Evolutionary conservation across 2,329 filamentous ascomycete species (phyloP).

Genomic region (Tympanopsis confertula): DNA sequence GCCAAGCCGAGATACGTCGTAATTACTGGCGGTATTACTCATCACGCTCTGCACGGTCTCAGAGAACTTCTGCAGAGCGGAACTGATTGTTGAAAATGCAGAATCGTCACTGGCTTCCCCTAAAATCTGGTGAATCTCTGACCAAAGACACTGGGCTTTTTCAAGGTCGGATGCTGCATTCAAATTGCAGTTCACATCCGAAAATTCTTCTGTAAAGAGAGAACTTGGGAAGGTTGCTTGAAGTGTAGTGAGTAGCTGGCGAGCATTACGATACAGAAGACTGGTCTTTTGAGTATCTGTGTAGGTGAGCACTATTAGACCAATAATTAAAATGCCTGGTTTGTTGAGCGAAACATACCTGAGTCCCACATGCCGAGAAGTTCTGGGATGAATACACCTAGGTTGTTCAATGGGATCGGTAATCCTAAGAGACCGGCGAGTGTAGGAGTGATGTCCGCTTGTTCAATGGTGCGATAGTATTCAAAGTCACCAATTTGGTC

Average conservation of each 20-base stretch:
- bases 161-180: constrained; percentile 1
- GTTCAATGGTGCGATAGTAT: constrained; percentile 56
- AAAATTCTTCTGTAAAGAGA: constrained; percentile 2
- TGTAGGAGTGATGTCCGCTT: constrained; percentile 63
- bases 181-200: neutral
- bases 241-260: constrained; percentile 49
- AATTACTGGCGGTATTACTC: constrained; percentile 59
- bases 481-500: constrained; percentile 41
- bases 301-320: constrained; percentile 2
- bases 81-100: neutral
- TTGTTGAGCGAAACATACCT: too few species aligned
- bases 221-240: constrained; percentile 42
- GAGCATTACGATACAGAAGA: constrained; percentile 47
- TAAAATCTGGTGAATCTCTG: constrained; percentile 8
- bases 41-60: constrained; percentile 40
- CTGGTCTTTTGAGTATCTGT: constrained; percentile 29
- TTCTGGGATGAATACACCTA: constrained; percentile 55
- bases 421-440: constrained; percentile 57
- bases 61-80: constrained; percentile 12
- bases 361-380: constrained; percentile 48
- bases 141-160: constrained; percentile 1
- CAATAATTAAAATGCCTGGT: too few species aligned
- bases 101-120: neutral
- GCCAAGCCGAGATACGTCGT: constrained; percentile 42
- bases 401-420: constrained; percentile 56